Conservation (phyloP, 257 asterid genomes). For the Solanum chmielewskii region DNA sequence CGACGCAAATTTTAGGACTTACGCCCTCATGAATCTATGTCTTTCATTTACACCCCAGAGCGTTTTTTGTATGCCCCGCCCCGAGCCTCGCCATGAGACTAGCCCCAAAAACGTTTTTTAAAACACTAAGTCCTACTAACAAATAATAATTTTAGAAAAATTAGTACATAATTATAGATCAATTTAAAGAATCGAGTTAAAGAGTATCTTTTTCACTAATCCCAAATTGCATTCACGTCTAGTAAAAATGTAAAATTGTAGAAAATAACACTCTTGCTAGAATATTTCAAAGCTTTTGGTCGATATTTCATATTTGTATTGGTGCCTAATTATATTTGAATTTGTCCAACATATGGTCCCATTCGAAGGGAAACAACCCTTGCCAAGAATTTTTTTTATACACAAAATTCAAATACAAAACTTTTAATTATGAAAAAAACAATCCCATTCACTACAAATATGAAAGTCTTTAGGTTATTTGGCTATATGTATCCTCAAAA, state of each 20-base stretch:
- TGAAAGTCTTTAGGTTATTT: not conserved
- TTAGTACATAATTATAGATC: not conserved
- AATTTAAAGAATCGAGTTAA: not conserved
- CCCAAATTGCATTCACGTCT: not conserved
- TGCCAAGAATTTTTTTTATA: too few relatives aligned
- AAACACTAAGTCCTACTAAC: not conserved
- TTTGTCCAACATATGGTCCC: accelerated
- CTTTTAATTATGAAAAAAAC: too few relatives aligned
- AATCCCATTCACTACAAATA: too few relatives aligned
- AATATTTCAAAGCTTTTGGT: not conserved
- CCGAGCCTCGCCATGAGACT: accelerated
- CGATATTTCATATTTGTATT: accelerated
- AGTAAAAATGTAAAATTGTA: not conserved
- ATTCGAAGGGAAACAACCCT: too few relatives aligned
- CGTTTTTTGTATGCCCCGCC: too few relatives aligned
- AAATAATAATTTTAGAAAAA: not conserved
- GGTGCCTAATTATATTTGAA: accelerated
- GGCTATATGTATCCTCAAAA: not conserved
- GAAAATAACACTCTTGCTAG: not conserved
- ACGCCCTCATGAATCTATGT: too few relatives aligned
- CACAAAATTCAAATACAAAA: too few relatives aligned
- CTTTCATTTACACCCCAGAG: too few relatives aligned
- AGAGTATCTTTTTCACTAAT: not conserved
- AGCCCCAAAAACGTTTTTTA: too few relatives aligned
- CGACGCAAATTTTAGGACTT: too few relatives aligned